Evolutionary conservation across 2,329 filamentous ascomycete species (phyloP), one percentile per base, ranked within the genome.

Genomic region (Aspergillus nomiae): DNA sequence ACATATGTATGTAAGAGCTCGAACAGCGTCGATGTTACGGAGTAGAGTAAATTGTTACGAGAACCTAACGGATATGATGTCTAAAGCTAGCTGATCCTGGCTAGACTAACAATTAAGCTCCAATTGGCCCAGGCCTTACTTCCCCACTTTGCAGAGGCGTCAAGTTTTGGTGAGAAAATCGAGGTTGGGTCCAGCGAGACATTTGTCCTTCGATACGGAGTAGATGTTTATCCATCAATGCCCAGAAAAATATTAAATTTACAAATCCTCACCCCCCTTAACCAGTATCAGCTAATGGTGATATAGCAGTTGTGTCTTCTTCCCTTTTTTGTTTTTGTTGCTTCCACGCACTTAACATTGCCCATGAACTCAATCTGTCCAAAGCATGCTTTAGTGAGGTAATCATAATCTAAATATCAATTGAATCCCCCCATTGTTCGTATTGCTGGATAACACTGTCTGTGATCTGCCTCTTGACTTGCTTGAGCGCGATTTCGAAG

Each of bases 391-490:
- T 45, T 58, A 56, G 19, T 48, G 54, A 30, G 36, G 57, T 53
- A 59, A 19, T 28, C 50, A 16, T n/a, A 10, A n/a, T 28, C 46
- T 58, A 64, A 38, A 58, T 54, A 41, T 70, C 66, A 57, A 59
- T 65, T 57, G 63, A 66, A 45, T 70, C 70, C 45, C 76, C 70
- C 87, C 87, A 90, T 54, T 76, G 78, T 65, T 88, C 83, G 72
- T 89, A 91, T 1, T 81, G 84, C 19, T 79, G 71, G 59, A 89
- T 78, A 81, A 90, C 85, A 58, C 83, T 81, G 21, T 76, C 73
- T 8, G 88, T 89, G 62, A 90, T 88, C 59, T 87, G 85, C 63
- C 82, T 83, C 60, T 83, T 84, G 19, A 86, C 83, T 56, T 77
- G 74, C 43, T 65, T 61, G 57, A 83, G 72, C 1, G 81, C 82